These are phyloP conservation scores for Aspergillus homomorphus DNA, from an alignment of 495 filamentous ascomycete genomes.

Conservation along the genomic window DNA sequence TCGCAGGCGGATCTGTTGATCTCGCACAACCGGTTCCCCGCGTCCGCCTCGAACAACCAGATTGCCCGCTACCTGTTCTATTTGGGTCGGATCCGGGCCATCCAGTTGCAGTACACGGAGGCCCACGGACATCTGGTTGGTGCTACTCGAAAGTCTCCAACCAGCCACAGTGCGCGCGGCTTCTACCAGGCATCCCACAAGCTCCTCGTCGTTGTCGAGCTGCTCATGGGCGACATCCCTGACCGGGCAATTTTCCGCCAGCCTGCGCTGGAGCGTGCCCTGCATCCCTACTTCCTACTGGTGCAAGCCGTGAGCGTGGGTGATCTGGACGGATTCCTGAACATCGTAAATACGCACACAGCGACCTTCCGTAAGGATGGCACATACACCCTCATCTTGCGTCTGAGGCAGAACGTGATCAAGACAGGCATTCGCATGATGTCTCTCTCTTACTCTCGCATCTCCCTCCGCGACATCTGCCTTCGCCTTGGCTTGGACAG, in stretches of 20 bases:
- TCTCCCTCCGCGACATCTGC: slow-evolving; percentile 97
- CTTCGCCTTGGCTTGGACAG: slow-evolving; percentile 86
- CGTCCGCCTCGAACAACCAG: slow-evolving; percentile 93
- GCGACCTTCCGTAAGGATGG: slow-evolving; percentile 87
- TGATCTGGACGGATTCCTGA: slow-evolving; percentile 87
- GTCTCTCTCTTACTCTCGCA: slow-evolving; percentile 94
- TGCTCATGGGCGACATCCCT: slow-evolving; percentile 98
- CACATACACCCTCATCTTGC: slow-evolving; percentile 91
- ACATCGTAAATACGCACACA: slow-evolving; percentile 72
- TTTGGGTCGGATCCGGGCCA: slow-evolving; percentile 90
- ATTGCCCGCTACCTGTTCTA: slow-evolving; percentile 96
- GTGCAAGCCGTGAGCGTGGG: slow-evolving; percentile 94
- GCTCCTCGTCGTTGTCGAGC: slow-evolving; percentile 87
- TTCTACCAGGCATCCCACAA: slow-evolving; percentile 96
- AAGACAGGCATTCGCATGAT: slow-evolving; percentile 99
- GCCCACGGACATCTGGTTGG: slow-evolving; percentile 91
- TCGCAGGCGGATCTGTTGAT: slow-evolving; percentile 94
- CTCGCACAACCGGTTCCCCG: slow-evolving; percentile 89
- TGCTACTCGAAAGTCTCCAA: slow-evolving; percentile 90
- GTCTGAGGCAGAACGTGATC: slow-evolving; percentile 96
- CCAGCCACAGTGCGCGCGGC: slow-evolving; percentile 80
- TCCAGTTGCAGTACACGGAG: slow-evolving; percentile 93
- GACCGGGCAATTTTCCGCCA: slow-evolving; percentile 91
- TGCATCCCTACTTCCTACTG: slow-evolving; percentile 88
- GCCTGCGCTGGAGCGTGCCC: slow-evolving; percentile 74